Base-by-base conservation (phyloP, 169 alveolate genomes). In the Babesia bovis region DNA sequence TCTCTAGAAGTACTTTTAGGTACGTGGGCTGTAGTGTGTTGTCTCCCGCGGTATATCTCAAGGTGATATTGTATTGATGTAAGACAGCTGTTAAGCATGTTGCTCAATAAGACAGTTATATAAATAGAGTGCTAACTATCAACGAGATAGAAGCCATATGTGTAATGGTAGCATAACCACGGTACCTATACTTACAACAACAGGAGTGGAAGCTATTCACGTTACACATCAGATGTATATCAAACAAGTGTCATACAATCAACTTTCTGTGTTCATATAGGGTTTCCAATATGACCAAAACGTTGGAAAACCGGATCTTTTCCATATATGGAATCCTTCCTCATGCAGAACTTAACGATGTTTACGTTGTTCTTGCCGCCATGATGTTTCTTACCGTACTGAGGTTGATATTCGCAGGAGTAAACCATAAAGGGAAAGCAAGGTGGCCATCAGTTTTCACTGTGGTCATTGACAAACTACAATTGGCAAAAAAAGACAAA, bases 401-500 rank as follows among this genome's bases (percentile, higher is more conserved):
- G 2, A 45, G 73, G 33, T 63, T 26, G 56, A 15, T 44, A 0
- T 5, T 63, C 19, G 35, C 70, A 13, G 70, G 70, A 28, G 35
- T 23, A n/a, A 32, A 60, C 70, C 5, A 38, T 4, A 32, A n/a
- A 30, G 26, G 47, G 50, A n/a, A 28, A 3, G 5, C 45, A 5
- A 33, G 13, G 10, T 56, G 66, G 26, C 50, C 50, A 1, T 35
- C 66, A 26, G 28, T 52, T 13, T 42, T 32, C 4, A 23, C 13
- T 21, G 1, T 30, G 32, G n/a, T 65, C 38, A 67, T 69, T 35
- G 61, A 68, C 23, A 56, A 60, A 47, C 40, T 26, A 19, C 28
- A 71, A n/a, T 21, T 79, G 33, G 55, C 79, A 19, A 53, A 59
- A 40, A 45, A 47, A 17, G 58, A 55, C 45, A 79, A 68, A 41